Conservation (phyloP, 176 grass and related monocot genomes). For the Thalia dealbata region DNA sequence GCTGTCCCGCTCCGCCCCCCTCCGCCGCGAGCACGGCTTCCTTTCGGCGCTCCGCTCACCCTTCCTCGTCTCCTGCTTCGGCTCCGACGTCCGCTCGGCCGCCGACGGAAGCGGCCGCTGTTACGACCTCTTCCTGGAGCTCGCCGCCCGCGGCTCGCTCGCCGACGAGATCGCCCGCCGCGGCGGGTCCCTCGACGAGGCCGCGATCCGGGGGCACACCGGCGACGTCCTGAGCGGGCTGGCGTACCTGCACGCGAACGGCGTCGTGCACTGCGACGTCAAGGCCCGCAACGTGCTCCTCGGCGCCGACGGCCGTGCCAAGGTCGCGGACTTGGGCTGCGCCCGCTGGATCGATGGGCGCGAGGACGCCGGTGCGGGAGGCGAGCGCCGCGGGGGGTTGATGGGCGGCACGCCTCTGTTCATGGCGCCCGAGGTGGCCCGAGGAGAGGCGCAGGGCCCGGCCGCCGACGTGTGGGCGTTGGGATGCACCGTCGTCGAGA, state of each 20-base stretch:
- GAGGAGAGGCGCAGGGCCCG: slow-evolving; percentile 7
- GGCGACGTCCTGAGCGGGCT: neutral
- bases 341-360: neutral
- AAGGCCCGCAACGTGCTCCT: slow-evolving; percentile 4
- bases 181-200: neutral
- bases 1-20: neutral
- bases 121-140: slow-evolving; percentile 17
- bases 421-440: slow-evolving; percentile 13
- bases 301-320: neutral
- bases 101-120: neutral
- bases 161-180: neutral
- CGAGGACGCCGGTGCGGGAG: neutral
- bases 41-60: slow-evolving; percentile 2
- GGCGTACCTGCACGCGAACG: neutral
- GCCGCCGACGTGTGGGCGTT: slow-evolving; percentile 12
- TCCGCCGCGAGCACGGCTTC: slow-evolving; percentile 9
- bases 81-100: slow-evolving; percentile 1
- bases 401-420: slow-evolving; percentile 6
- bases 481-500: slow-evolving; percentile 8
- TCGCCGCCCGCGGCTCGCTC: neutral
- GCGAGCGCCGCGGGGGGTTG: neutral
- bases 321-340: slow-evolving; percentile 10
- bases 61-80: slow-evolving; percentile 8
- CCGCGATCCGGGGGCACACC: neutral
- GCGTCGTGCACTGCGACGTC: slow-evolving; percentile 11